Evolutionary conservation across 2,329 filamentous ascomycete species (phyloP).

Genomic region (Ophiocordyceps unilateralis): DNA sequence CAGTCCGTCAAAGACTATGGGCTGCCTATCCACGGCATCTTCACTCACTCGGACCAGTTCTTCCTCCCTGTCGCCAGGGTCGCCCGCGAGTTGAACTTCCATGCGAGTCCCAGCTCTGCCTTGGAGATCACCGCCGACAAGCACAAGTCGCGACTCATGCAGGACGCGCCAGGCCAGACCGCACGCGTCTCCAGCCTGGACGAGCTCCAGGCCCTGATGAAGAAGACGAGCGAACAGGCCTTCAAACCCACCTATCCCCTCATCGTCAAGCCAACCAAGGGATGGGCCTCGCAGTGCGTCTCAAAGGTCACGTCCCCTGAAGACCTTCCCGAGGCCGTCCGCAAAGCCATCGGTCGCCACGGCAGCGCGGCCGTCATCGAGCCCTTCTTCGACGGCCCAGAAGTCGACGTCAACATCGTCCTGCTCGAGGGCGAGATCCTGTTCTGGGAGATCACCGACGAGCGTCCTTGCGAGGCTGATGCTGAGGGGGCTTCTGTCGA

Average conservation of each 20-base stretch:
- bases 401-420: not conserved
- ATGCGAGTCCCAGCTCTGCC: not conserved
- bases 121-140: not conserved
- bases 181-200: not conserved
- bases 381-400: slow-evolving; percentile 1
- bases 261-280: slow-evolving; percentile 1
- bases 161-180: not conserved
- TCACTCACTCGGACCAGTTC: not conserved
- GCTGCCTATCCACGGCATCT: not conserved
- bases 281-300: not conserved
- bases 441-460: not conserved
- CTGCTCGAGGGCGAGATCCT: not conserved
- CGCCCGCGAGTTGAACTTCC: not conserved
- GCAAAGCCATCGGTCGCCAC: not conserved
- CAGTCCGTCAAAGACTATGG: not conserved
- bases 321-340: not conserved
- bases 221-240: not conserved
- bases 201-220: not conserved
- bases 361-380: not conserved
- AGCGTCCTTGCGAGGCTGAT: not conserved
- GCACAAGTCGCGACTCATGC: not conserved
- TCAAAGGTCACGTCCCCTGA: not conserved
- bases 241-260: not conserved
- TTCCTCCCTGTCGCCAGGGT: not conserved
- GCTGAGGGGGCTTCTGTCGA: not conserved